A percentile compares a stretch with the other conserved stretches of the same genome.
Evolutionary conservation across 768 basidiomycete genomes (phyloP).

Genomic region (Chlorophyllum brunneum): DNA sequence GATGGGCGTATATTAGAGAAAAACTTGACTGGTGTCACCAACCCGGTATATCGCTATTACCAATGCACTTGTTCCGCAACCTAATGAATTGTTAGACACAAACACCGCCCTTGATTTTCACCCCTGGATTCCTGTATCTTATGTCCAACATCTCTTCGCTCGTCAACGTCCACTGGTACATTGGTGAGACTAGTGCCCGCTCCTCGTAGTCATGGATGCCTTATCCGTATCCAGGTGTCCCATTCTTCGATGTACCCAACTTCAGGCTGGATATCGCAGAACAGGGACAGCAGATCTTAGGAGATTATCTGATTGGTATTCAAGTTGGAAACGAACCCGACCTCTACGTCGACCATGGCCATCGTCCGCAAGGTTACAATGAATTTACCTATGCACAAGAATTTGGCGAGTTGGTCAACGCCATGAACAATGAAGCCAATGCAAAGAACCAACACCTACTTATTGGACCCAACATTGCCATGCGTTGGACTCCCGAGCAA

Average conservation of each 20-base stretch:
- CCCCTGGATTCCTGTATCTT: conserved; percentile 62
- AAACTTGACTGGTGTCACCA: conserved; percentile 26
- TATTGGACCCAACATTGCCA: conserved; percentile 52
- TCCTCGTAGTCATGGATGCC: neutral
- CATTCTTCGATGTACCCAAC: conserved; percentile 63
- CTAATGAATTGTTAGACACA: conserved; percentile 40
- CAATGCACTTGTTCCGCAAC: neutral
- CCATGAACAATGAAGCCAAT: conserved; percentile 36
- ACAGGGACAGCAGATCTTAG: conserved; percentile 61
- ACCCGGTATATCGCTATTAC: conserved; percentile 32
- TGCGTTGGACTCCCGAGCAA: conserved; percentile 51
- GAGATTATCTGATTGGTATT: conserved; percentile 60
- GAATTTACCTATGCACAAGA: conserved; percentile 50
- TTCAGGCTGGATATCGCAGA: conserved; percentile 56
- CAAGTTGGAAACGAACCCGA: conserved; percentile 74
- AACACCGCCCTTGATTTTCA: conserved; percentile 66
- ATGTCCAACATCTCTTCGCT: conserved; percentile 59
- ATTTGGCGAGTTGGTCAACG: conserved; percentile 43
- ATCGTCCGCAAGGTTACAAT: conserved; percentile 35
- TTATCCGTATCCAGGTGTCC: conserved; percentile 38
- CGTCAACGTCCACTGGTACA: conserved; percentile 60
- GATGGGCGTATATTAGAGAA: conserved; percentile 52
- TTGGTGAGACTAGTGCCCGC: neutral
- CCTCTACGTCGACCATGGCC: conserved; percentile 40
- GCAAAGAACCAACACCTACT: conserved; percentile 40